Evolutionary conservation across 169 alveolate species (phyloP), one percentile per base, ranked within the genome.

Genomic region (Cyclospora cayetanensis): DNA sequence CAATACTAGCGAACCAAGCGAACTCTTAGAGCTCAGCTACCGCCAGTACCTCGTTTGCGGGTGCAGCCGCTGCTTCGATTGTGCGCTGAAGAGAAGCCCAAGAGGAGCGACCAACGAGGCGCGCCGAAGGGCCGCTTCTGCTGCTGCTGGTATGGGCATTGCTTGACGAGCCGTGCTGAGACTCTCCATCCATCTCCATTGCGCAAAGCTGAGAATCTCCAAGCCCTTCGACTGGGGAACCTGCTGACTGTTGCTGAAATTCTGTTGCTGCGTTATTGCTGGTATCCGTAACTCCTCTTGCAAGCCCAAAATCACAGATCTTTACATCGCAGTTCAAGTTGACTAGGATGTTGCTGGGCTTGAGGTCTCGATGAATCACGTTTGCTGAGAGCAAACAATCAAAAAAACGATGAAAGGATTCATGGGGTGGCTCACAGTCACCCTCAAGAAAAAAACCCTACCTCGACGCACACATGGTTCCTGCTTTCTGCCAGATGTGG

Each of bases 321-420:
- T 98, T 99, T 46, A 98, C 99, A 86, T 98, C 98, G 94, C 99
- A 99, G 95, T 98, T 99, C 94, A 98, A 98, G 95, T 98, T 98
- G 50, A 99, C 97, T 27, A 99, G 97, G 72, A 99, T 97, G 94
- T 98, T 99, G 53, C 99, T 99, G 29, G 99, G 99, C 92, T 99
- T 99, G 70, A 98, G 96, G 95, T 99, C 99, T 87, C 99, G 96
- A 93, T 99, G 99, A 74, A 97, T 95, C 25, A 99, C 98, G 90
- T 99, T 98, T 1, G 99, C 99, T 20, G 98, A 95, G 85, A 98
- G 99, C 34, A 98, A 95, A 92, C 97, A 99, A 91, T n/a, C n/a
- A n/a, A n/a, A n/a, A n/a, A n/a, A n/a, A n/a, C n/a, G n/a, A n/a
- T n/a, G n/a, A n/a, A n/a, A n/a, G n/a, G n/a, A n/a, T n/a, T n/a